phyloP scores from a whole-genome alignment of 1,139 yeast genomes.

The Yamadazyma dendronema region DNA sequence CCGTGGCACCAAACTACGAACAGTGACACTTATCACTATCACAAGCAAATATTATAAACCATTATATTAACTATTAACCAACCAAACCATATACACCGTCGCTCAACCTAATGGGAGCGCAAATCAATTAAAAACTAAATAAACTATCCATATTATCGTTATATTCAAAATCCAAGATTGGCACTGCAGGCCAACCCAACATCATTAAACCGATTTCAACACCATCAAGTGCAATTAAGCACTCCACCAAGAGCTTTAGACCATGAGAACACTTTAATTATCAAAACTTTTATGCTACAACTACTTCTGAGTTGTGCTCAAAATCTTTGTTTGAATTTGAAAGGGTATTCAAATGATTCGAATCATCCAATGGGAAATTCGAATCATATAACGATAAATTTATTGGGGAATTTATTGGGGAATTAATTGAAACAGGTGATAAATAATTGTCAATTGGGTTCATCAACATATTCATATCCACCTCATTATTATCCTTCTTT shows the following conservation, averaged over 20 bases:
- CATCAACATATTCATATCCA: slow-evolving; percentile 5
- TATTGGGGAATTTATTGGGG: slow-evolving; percentile 42
- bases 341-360: slow-evolving; percentile 4
- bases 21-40: too few species aligned
- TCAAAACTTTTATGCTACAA: slow-evolving; percentile 28
- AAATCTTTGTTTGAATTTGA: slow-evolving; percentile 26
- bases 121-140: slow-evolving; percentile 14
- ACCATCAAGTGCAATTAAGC: slow-evolving; percentile 5
- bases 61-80: slow-evolving; percentile 3
- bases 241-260: slow-evolving; percentile 4
- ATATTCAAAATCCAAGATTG: slow-evolving; percentile 15
- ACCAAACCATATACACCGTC: slow-evolving; percentile 12
- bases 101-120: slow-evolving; percentile 20
- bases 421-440: slow-evolving; percentile 46
- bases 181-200: slow-evolving; percentile 19
- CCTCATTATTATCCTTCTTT: slow-evolving; percentile 1
- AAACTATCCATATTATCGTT: slow-evolving; percentile 12
- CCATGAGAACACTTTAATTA: slow-evolving; percentile 1
- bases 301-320: slow-evolving; percentile 56
- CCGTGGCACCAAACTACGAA: too few species aligned
- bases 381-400: slow-evolving; percentile 34
- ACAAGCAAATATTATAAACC: too few species aligned
- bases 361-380: slow-evolving; percentile 8
- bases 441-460: slow-evolving; percentile 25
- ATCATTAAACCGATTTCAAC: slow-evolving; percentile 3